Percentiles rank a stretch among this genome's conserved stretches.
phyloP scores from a whole-genome alignment of 805 yeast species.

The Myxozyma mucilagina region DNA sequence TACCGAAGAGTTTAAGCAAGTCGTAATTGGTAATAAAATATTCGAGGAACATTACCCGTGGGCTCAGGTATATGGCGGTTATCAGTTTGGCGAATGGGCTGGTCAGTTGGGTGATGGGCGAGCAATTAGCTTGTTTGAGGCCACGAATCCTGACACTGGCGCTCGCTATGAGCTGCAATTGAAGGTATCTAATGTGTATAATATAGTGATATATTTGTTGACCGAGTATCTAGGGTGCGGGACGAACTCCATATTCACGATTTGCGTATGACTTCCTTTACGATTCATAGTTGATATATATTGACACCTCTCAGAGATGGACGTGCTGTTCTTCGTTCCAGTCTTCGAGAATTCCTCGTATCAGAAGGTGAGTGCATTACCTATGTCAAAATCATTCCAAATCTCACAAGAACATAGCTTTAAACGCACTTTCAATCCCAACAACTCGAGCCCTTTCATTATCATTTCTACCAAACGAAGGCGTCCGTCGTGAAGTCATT shows the following conservation, averaged over 20 bases:
- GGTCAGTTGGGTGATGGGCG: constrained; percentile 98
- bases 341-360: constrained; percentile 82
- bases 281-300: not conserved
- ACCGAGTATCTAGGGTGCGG: constrained; percentile 62
- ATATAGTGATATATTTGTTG: not conserved
- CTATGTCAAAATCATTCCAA: not conserved
- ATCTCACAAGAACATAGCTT: constrained; percentile 20
- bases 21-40: constrained; percentile 63
- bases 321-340: constrained; percentile 84
- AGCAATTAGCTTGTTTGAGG: constrained; percentile 77
- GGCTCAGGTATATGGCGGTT: constrained; percentile 92
- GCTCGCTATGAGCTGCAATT: constrained; percentile 67
- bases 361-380: constrained; percentile 58
- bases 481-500: constrained; percentile 63
- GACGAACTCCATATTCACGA: constrained; percentile 86
- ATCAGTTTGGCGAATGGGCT: constrained; percentile 94
- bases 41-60: constrained; percentile 63
- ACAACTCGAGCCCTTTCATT: constrained; percentile 80
- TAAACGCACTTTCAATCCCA: constrained; percentile 80
- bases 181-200: constrained; percentile 37
- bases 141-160: constrained; percentile 49
- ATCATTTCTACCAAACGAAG: constrained; percentile 68
- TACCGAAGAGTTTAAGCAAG: constrained; percentile 50
- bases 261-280: constrained; percentile 54
- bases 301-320: constrained; percentile 57